Conservation (phyloP, 768 basidiomycete species). For the Cystofilobasidium bisporidii region DNA sequence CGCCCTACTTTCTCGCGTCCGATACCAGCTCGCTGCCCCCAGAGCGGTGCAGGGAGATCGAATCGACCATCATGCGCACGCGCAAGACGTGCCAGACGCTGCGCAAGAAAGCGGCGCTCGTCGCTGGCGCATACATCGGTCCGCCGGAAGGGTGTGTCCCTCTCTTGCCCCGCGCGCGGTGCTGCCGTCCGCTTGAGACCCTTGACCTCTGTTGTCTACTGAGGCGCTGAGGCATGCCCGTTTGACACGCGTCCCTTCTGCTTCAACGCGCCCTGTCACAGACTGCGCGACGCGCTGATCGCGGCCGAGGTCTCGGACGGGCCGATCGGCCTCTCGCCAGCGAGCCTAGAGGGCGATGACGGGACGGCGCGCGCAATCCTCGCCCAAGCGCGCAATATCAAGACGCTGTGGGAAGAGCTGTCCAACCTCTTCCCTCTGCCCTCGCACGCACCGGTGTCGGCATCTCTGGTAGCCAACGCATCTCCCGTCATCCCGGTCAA, state of each 20-base stretch:
- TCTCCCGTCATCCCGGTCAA: background rate
- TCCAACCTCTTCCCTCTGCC: background rate
- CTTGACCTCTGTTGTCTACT: too few species aligned
- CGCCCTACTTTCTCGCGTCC: background rate
- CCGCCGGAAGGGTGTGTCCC: background rate
- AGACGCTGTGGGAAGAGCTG: background rate
- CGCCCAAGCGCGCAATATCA: background rate
- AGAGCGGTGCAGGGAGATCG: background rate
- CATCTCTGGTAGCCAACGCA: too few species aligned
- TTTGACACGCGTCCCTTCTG: too few species aligned
- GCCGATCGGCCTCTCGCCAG: background rate
- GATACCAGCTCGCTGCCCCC: background rate
- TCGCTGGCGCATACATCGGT: background rate
- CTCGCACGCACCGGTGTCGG: background rate
- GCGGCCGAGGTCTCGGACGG: background rate
- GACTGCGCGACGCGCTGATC: background rate
- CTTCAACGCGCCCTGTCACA: background rate
- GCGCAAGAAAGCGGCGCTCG: background rate
- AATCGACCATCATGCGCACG: background rate
- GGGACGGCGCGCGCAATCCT: slow-evolving; percentile 1
- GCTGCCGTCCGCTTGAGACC: too few species aligned
- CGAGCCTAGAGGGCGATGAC: background rate
- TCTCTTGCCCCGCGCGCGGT: too few species aligned
- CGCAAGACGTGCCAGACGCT: background rate
- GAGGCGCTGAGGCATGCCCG: too few species aligned